These are phyloP conservation scores for Neonothopanus nambi DNA, from an alignment of 1,284 basidiomycete genomes.

Conservation along the genomic window DNA sequence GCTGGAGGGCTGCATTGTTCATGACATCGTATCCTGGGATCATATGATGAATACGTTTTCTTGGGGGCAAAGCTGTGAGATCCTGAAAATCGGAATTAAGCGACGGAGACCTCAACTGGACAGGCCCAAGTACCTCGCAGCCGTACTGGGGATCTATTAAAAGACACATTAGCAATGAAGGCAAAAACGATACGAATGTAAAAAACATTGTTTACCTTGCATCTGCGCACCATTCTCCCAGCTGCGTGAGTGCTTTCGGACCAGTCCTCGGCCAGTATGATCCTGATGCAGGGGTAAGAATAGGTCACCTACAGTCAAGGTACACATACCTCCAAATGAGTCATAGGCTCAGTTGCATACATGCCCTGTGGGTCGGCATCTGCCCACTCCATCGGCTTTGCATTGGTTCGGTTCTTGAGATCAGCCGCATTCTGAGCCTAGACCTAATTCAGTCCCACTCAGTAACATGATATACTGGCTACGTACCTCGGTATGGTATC, in stretches of 20 bases:
- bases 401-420: constrained; percentile 35
- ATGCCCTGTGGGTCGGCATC: constrained; percentile 46
- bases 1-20: constrained; percentile 11
- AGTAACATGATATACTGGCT: neutral
- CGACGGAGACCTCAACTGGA: constrained; percentile 23
- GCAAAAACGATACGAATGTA: neutral
- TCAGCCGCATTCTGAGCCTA: constrained; percentile 37
- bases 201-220: constrained; percentile 34
- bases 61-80: constrained; percentile 50
- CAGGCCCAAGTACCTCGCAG: constrained; percentile 39
- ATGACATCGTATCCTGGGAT: constrained; percentile 51
- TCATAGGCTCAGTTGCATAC: constrained; percentile 45
- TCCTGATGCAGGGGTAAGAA: constrained; percentile 36
- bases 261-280: constrained; percentile 39
- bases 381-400: constrained; percentile 55
- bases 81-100: constrained; percentile 37
- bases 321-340: constrained; percentile 51
- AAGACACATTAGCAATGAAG: constrained; percentile 4
- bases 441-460: constrained; percentile 7
- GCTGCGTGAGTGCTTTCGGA: constrained; percentile 55
- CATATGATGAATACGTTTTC: constrained; percentile 63
- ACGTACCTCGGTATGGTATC: constrained; percentile 42
- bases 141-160: constrained; percentile 41
- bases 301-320: neutral
- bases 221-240: constrained; percentile 56